These are phyloP conservation scores for Ophiocordyceps sinensis DNA, from an alignment of 2,329 filamentous ascomycete genomes.

Conservation along the genomic window DNA sequence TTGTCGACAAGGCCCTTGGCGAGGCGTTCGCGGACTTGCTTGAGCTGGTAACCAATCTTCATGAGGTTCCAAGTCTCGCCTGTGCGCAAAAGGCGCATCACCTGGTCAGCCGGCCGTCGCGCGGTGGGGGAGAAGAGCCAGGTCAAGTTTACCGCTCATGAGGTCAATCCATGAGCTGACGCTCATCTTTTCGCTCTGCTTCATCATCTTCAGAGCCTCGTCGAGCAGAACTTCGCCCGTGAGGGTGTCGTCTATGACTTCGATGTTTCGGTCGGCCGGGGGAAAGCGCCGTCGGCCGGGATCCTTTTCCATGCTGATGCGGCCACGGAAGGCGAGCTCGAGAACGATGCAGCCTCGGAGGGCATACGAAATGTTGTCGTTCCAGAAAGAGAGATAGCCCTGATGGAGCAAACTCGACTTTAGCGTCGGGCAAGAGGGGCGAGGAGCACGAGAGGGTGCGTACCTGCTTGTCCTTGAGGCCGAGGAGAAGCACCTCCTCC, in stretches of 20 bases:
- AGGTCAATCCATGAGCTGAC: constrained; percentile 98
- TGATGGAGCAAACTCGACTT: constrained; percentile 19
- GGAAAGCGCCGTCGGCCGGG: constrained; percentile 83
- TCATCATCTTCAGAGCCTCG: constrained; percentile 99
- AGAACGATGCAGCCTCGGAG: constrained; percentile 96
- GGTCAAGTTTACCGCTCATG: constrained; percentile 69
- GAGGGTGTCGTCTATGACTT: constrained; percentile 91
- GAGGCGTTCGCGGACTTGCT: constrained; percentile 94
- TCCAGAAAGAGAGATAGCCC: constrained; percentile 99
- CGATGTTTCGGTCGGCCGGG: constrained; percentile 82
- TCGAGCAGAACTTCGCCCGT: constrained; percentile 95
- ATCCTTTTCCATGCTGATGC: constrained; percentile 98
- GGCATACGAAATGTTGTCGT: constrained; percentile 98
- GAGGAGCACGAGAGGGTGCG: constrained; percentile 10
- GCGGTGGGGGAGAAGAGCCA: not conserved
- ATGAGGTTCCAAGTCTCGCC: constrained; percentile 99
- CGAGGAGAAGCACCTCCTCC: constrained; percentile 93
- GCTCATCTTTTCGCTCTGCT: constrained; percentile 99
- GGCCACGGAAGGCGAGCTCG: constrained; percentile 87
- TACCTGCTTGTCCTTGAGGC: constrained; percentile 97
- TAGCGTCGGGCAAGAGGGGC: not conserved
- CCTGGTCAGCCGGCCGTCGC: not conserved
- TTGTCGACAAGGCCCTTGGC: constrained; percentile 98
- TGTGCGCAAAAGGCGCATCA: constrained; percentile 19
- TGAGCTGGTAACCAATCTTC: constrained; percentile 99